Evolutionary conservation across 306 rosid species (phyloP), one percentile per base, ranked within the genome.

Genomic region (Vigna trinervia): DNA sequence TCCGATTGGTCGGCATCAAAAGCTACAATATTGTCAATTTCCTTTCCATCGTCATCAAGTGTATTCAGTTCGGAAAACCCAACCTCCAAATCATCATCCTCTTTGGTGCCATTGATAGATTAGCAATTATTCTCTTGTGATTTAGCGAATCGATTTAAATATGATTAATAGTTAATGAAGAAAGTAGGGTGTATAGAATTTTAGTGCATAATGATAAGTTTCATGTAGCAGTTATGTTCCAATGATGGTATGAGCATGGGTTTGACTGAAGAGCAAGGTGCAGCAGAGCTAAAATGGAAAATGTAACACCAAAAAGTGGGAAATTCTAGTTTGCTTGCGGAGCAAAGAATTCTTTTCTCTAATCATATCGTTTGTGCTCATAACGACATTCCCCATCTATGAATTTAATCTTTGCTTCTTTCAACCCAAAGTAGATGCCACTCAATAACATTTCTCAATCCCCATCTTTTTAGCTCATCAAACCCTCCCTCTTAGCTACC

Each of bases 41-140:
- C 89, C 52, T 71, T 62, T 47, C 65, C 91, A 22, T 48, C 76
- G 13, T 1, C 66, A 22, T 62, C 26, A 30, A 85, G 78, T 6
- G 69, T 53, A 84, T 86, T 96, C 69, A 88, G 85, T 70, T 95
- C 96, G 22, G 96, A 94, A 85, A 90, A 88, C 36, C 91, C 92
- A 65, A 88, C 97, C 81, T 90, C 98, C 80, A 81, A 82, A 56
- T 81, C 90, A 80, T 86, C 92, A 47, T 90, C 86, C 52, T 84
- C 93, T 66, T 82, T 92, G 0, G 81, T 88, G 83, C 78, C 86
- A 61, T 80, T 83, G 28, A 2, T 26, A 26, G 3, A 26, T 26
- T 26, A 26, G 28, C 0, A 26, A 26, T 26, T 26, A 26, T 26
- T 26, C 28, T 26, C 28, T 26, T 26, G 28, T 26, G 28, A 26